Conservation (phyloP, 352 stramenopile genomes). For the Globisporangium splendens region DNA sequence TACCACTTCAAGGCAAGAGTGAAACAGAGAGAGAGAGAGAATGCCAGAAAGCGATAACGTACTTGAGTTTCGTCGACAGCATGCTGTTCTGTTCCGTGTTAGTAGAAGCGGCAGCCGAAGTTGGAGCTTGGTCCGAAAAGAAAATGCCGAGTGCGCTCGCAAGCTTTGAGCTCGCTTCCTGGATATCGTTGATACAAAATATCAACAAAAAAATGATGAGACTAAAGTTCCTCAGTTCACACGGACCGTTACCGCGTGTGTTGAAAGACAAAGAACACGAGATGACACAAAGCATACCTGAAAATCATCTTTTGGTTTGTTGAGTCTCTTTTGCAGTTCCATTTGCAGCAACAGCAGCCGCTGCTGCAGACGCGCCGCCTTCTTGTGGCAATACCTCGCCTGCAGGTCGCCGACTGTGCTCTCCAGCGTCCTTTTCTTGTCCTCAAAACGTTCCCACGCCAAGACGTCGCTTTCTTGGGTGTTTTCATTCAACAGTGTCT, state of each 20-base stretch:
- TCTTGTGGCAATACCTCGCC: slow-evolving; percentile 16
- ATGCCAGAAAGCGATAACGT: neutral
- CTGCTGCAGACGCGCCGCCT: slow-evolving; percentile 27
- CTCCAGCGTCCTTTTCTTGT: no score
- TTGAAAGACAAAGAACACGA: slow-evolving; percentile 6
- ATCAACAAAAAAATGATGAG: no score
- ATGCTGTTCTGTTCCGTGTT: slow-evolving; percentile 3
- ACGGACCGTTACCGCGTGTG: slow-evolving; percentile 13
- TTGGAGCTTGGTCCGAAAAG: slow-evolving; percentile 24
- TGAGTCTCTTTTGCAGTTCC: slow-evolving; percentile 35
- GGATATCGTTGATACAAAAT: no score
- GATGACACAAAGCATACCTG: slow-evolving; percentile 9
- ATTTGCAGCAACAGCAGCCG: slow-evolving; percentile 37
- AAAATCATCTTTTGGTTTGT: slow-evolving; percentile 4
- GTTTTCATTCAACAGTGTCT: no score
- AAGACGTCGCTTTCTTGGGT: no score
- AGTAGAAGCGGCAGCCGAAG: slow-evolving; percentile 4
- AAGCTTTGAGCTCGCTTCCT: neutral
- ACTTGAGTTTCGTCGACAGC: neutral
- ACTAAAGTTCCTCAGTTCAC: neutral
- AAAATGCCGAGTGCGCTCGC: slow-evolving; percentile 12
- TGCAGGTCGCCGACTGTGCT: no score
- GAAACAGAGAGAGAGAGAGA: neutral
- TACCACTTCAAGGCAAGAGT: no score
- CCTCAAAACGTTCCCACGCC: no score